Percentiles rank a stretch among this genome's conserved stretches.
These are phyloP conservation scores for Chlorella sp. DNA, from an alignment of 139 green algal species.

Conservation along the genomic window DNA sequence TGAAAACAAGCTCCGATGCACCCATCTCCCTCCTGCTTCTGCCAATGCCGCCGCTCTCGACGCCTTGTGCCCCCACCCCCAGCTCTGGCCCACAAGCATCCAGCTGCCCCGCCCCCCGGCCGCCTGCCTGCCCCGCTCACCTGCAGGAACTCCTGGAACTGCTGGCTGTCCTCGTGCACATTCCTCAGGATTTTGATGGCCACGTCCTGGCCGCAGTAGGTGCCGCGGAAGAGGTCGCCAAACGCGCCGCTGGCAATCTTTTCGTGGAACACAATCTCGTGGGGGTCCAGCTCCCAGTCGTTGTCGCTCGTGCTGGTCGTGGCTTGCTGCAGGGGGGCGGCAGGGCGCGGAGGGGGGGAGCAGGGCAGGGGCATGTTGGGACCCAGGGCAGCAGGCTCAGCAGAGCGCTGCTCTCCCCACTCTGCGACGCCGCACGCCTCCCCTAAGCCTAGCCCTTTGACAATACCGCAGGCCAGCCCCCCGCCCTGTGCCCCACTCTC, in stretches of 20 bases:
- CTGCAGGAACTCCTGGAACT: slow-evolving; percentile 93
- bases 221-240: slow-evolving; percentile 93
- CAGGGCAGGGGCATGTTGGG: background rate
- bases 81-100: background rate
- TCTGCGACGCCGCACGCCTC: no score
- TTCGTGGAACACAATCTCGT: slow-evolving; percentile 83
- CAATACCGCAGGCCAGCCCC: no score
- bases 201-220: slow-evolving; percentile 98
- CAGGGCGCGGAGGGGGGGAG: background rate
- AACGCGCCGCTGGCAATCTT: slow-evolving; percentile 94
- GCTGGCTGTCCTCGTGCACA: slow-evolving; percentile 80
- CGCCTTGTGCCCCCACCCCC: background rate
- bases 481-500: no score
- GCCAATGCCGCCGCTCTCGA: no score
- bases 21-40: no score
- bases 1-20: background rate
- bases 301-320: slow-evolving; percentile 44
- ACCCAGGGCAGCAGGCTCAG: no score
- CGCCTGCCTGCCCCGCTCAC: background rate
- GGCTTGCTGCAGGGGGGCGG: background rate
- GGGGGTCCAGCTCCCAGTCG: slow-evolving; percentile 97
- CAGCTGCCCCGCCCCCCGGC: background rate
- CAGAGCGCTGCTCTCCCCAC: background rate
- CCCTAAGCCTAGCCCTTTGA: no score
- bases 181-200: slow-evolving; percentile 98